phyloP scores from a whole-genome alignment of 495 filamentous ascomycete genomes.

The Aspergillus sparsus region DNA sequence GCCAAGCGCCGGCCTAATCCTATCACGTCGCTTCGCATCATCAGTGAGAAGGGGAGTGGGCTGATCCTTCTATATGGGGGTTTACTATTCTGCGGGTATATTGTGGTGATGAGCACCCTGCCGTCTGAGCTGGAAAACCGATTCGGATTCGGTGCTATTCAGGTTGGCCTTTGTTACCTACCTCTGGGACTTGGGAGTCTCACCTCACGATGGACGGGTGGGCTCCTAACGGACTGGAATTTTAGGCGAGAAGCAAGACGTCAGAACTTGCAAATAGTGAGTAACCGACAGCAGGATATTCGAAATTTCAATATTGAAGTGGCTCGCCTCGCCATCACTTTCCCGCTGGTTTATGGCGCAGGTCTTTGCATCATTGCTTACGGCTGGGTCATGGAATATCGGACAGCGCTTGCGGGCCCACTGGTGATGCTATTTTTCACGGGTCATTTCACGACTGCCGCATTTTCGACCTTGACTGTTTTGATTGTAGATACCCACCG shows the following conservation, averaged over 20 bases:
- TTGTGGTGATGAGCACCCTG: slow-evolving; percentile 33
- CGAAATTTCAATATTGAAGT: slow-evolving; percentile 36
- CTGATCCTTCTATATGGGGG: slow-evolving; percentile 40
- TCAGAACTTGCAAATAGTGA: slow-evolving; percentile 33
- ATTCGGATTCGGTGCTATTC: slow-evolving; percentile 44
- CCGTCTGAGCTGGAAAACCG: slow-evolving; percentile 33
- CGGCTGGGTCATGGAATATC: slow-evolving; percentile 49
- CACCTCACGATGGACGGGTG: slow-evolving; percentile 35
- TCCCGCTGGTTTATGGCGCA: slow-evolving; percentile 38
- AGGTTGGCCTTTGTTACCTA: slow-evolving; percentile 51
- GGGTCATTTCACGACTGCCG: slow-evolving; percentile 32
- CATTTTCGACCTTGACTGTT: slow-evolving; percentile 36
- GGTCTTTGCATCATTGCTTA: slow-evolving; percentile 39
- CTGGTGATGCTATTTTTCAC: slow-evolving; percentile 45
- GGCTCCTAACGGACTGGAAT: slow-evolving; percentile 45
- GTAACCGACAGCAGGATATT: slow-evolving; percentile 47
- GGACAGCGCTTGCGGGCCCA: slow-evolving; percentile 37
- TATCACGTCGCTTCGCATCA: slow-evolving; percentile 35
- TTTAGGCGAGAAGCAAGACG: slow-evolving; percentile 38
- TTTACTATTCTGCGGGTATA: slow-evolving; percentile 28
- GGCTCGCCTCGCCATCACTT: slow-evolving; percentile 35
- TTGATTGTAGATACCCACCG: slow-evolving; percentile 50
- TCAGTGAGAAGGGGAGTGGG: slow-evolving; percentile 38
- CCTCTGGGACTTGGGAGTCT: slow-evolving; percentile 46
- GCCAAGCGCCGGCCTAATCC: slow-evolving; percentile 29